Evolutionary conservation across 2,329 filamentous ascomycete genomes (phyloP).

Genomic region (Chaetomium olivaceum): DNA sequence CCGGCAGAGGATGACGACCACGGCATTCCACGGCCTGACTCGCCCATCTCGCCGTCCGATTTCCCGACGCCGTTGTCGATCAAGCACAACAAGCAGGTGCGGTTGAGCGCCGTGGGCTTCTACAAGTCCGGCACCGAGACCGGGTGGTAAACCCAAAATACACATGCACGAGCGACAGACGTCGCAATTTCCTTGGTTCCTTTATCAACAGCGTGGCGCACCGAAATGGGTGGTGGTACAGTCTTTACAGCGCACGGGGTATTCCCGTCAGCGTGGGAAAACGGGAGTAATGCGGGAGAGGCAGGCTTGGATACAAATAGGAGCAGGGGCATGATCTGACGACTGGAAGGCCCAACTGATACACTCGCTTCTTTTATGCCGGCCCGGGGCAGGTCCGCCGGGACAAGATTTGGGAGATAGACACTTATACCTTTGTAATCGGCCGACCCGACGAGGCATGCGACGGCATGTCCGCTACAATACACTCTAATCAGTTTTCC

Average conservation of each 20-base stretch:
- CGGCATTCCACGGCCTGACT: slow-evolving; percentile 38
- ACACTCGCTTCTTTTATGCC: slow-evolving; percentile 12
- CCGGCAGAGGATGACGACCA: slow-evolving; percentile 28
- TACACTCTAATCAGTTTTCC: slow-evolving; percentile 21
- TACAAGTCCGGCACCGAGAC: slow-evolving; percentile 33
- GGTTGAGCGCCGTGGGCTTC: slow-evolving; percentile 42
- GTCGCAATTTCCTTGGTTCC: slow-evolving; percentile 15
- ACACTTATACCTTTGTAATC: slow-evolving; percentile 22
- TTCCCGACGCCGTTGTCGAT: slow-evolving; percentile 31
- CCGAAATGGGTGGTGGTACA: slow-evolving; percentile 2
- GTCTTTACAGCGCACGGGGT: neutral
- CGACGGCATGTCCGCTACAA: slow-evolving; percentile 1
- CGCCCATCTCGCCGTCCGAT: slow-evolving; percentile 35
- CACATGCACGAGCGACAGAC: slow-evolving; percentile 12
- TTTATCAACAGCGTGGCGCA: slow-evolving; percentile 9
- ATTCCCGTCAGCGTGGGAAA: neutral
- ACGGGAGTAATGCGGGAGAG: slow-evolving; percentile 5
- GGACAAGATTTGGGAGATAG: slow-evolving; percentile 5
- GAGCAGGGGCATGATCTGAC: slow-evolving; percentile 15
- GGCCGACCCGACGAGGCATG: slow-evolving; percentile 12
- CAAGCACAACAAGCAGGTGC: slow-evolving; percentile 39
- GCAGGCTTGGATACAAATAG: slow-evolving; percentile 7
- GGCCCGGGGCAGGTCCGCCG: slow-evolving; percentile 12
- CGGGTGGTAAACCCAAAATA: slow-evolving; percentile 32
- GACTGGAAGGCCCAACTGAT: slow-evolving; percentile 10